phyloP scores from a whole-genome alignment of 139 green algal species.

The Tetradesmus obliquus region DNA sequence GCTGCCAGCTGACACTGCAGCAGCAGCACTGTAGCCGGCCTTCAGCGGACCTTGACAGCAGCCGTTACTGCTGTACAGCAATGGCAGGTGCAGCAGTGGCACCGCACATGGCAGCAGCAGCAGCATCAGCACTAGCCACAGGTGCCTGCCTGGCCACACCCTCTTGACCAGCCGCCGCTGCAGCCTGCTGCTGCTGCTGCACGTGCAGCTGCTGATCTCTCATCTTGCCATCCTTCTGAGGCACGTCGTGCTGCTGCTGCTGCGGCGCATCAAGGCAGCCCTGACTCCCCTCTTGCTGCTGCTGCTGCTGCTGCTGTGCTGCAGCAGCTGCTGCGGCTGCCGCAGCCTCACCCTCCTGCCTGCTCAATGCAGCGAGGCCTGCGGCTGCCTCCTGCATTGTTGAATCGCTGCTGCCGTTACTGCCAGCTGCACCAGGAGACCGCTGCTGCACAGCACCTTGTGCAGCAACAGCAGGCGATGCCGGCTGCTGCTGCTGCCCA shows the following conservation, averaged over 20 bases:
- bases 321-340: background rate
- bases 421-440: conserved; percentile 32
- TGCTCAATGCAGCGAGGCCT: conserved; percentile 11
- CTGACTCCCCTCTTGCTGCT: background rate
- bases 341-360: background rate
- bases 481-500: background rate
- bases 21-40: background rate
- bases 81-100: background rate
- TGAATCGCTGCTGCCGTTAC: conserved; percentile 38
- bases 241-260: background rate
- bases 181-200: conserved; percentile 7
- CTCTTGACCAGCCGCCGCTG: background rate
- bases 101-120: background rate
- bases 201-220: background rate
- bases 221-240: background rate
- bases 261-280: background rate
- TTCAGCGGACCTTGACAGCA: background rate
- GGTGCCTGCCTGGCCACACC: background rate
- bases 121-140: background rate
- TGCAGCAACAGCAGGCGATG: background rate
- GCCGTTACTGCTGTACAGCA: background rate
- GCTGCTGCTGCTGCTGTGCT: background rate
- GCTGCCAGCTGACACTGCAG: background rate
- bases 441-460: conserved; percentile 2
- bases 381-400: conserved; percentile 34